Base-by-base conservation (phyloP, 78 protist species). In the Speleostelium caveatum region DNA sequence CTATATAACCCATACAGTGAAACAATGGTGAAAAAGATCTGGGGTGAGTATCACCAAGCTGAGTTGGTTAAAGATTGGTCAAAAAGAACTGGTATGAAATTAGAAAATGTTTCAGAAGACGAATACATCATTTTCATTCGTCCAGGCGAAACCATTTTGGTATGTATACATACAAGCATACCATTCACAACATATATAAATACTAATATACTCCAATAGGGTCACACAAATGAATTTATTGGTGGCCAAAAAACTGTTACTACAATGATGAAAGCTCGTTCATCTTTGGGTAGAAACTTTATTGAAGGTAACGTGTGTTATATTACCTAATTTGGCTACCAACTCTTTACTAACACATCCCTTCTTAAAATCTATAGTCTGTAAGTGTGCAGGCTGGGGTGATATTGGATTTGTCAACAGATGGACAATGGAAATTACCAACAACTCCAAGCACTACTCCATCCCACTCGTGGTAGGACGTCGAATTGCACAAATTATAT, bases 321-420 rank as follows among this genome's bases (percentile, higher is more conserved):
- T 30, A 71, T 14, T 14, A 28, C 6, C 7, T 14, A 33, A 41
- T 71, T 12, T 14, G 12, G 7, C 6, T 12, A 71, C 6, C 6
- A 42, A 71, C 38, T 71, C 6, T 10, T 14, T 62, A 30, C 60
- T 71, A 33, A 35, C 10, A 30, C 41, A 14, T 12, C 6, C 53
- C 51, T 12, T 14, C 58, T 14, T 6, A 6, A 14, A 45, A 45
- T 10, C 53, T 6, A 38, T 21, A 30, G 16, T 75, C 19, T 89
- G 94, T 22, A 89, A 86, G n/a, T 89, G 94, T 71, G 94, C 94
- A 16, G 94, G 94, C 22, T 86, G 80, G 94, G 94, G 94, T 3
- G 19, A 19, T 19, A 3, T 21, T 56, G 22, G 10, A 21, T 72
- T 55, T 59, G 7, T 30, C 3, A 63, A 30, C 17, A n/a, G 94